phyloP scores from a whole-genome alignment of 1,284 basidiomycete genomes.

The Leccinum subfulvum region DNA sequence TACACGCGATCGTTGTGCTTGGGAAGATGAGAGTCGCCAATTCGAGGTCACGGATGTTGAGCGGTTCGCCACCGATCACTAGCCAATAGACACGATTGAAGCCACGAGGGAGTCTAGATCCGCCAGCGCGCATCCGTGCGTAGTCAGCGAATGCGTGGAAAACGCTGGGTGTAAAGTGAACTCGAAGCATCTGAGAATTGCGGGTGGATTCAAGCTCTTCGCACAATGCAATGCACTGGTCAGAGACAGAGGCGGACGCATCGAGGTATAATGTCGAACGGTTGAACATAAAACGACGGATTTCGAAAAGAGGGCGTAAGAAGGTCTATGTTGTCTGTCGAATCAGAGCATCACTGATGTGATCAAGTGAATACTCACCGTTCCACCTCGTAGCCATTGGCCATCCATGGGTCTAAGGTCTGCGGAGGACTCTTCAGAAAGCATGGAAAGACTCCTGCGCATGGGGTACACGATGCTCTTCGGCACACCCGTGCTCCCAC shows the following conservation, averaged over 20 bases:
- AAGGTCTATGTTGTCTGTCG: conserved; percentile 21
- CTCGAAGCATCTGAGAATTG: conserved; percentile 27
- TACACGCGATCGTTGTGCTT: conserved; percentile 29
- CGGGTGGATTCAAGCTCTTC: conserved; percentile 27
- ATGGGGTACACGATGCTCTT: conserved; percentile 34
- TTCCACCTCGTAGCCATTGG: conserved; percentile 32
- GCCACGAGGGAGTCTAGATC: conserved; percentile 22
- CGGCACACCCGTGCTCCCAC: conserved; percentile 31
- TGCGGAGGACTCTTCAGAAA: conserved; percentile 29
- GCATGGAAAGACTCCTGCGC: conserved; percentile 24
- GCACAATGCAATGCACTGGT: conserved; percentile 26
- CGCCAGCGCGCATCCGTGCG: conserved; percentile 19
- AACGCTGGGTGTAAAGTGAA: conserved; percentile 30
- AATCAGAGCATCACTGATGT: neutral
- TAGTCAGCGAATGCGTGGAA: conserved; percentile 32
- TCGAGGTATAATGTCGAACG: conserved; percentile 31
- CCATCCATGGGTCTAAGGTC: conserved; percentile 27
- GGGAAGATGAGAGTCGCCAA: conserved; percentile 27
- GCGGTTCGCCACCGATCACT: conserved; percentile 30
- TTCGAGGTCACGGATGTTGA: conserved; percentile 26
- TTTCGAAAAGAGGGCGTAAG: conserved; percentile 31
- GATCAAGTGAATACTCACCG: conserved; percentile 15
- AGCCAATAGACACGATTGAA: conserved; percentile 32
- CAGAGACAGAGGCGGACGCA: conserved; percentile 24
- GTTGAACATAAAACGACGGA: conserved; percentile 34